Conservation (phyloP, 164 flowering plant species). For the Aristolochia californica region DNA sequence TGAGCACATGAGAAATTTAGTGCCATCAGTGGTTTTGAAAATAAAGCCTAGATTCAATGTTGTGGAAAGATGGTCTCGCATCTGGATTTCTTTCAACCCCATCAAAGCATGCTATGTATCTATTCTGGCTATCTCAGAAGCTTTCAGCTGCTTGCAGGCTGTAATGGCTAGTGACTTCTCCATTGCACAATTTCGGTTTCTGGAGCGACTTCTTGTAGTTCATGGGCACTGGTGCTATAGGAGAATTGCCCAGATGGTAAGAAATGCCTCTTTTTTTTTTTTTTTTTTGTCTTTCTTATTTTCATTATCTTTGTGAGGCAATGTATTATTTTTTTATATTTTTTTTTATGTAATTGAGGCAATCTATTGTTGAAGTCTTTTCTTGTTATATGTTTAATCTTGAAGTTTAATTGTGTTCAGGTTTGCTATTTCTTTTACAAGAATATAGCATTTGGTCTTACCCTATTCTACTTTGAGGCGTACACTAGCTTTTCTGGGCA, state of each 20-base stretch:
- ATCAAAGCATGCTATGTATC: neutral
- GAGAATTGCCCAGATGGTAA: conserved; percentile 94
- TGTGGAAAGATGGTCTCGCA: neutral
- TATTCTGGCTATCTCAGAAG: conserved; percentile 7
- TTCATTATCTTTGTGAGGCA: neutral
- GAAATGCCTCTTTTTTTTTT: neutral
- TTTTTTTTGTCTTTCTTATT: neutral
- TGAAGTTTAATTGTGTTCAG: conserved; percentile 29
- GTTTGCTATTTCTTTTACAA: conserved; percentile 98
- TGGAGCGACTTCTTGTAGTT: conserved; percentile 81
- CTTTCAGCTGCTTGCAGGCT: conserved; percentile 50
- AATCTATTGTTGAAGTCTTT: neutral
- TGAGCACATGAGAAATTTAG: neutral
- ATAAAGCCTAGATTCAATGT: neutral
- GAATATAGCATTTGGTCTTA: conserved; percentile 94
- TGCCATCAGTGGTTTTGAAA: too few relatives aligned
- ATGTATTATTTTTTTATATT: too few relatives aligned
- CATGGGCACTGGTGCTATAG: conserved; percentile 99
- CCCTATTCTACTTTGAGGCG: conserved; percentile 97
- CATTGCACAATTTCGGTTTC: conserved; percentile 84
- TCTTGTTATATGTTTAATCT: neutral
- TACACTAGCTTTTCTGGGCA: conserved; percentile 93
- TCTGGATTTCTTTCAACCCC: neutral
- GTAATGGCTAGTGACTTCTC: conserved; percentile 97
- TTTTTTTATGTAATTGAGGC: too few relatives aligned